Percentiles rank a stretch among this genome's conserved stretches.
phyloP scores from a whole-genome alignment of 1,284 basidiomycete genomes.

The Sphagnurus paluster region DNA sequence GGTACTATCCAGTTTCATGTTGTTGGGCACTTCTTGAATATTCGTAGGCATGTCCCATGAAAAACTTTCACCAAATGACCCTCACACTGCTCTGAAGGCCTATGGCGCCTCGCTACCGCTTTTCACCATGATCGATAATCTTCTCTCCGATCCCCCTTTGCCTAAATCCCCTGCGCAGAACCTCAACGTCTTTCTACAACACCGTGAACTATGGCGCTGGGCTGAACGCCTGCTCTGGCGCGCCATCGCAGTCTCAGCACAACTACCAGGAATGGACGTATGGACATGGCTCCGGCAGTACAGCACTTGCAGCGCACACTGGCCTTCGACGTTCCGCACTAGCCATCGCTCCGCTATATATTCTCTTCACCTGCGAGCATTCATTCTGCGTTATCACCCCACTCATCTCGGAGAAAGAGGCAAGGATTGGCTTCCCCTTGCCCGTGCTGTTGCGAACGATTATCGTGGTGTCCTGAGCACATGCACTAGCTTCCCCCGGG shows the following conservation, averaged over 20 bases:
- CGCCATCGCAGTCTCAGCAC: constrained; percentile 57
- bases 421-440: constrained; percentile 63
- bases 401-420: constrained; percentile 29
- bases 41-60: constrained; percentile 47
- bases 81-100: constrained; percentile 46
- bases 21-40: not conserved
- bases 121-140: constrained; percentile 52
- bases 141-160: constrained; percentile 35
- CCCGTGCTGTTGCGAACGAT: constrained; percentile 64
- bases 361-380: constrained; percentile 70
- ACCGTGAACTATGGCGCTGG: constrained; percentile 81
- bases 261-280: constrained; percentile 28
- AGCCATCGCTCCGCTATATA: constrained; percentile 71
- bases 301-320: constrained; percentile 59
- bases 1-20: constrained; percentile 37
- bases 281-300: constrained; percentile 69
- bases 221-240: constrained; percentile 72
- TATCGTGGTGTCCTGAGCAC: constrained; percentile 66
- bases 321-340: constrained; percentile 76
- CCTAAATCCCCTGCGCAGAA: constrained; percentile 36
- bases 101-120: constrained; percentile 59
- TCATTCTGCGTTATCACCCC: constrained; percentile 50
- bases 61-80: constrained; percentile 47
- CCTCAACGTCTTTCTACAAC: constrained; percentile 54
- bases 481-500: constrained; percentile 79